A percentile compares a stretch with the other conserved stretches of the same genome.
These are phyloP conservation scores for Tremellales sp. DNA, from an alignment of 1,284 basidiomycete species.

Conservation along the genomic window DNA sequence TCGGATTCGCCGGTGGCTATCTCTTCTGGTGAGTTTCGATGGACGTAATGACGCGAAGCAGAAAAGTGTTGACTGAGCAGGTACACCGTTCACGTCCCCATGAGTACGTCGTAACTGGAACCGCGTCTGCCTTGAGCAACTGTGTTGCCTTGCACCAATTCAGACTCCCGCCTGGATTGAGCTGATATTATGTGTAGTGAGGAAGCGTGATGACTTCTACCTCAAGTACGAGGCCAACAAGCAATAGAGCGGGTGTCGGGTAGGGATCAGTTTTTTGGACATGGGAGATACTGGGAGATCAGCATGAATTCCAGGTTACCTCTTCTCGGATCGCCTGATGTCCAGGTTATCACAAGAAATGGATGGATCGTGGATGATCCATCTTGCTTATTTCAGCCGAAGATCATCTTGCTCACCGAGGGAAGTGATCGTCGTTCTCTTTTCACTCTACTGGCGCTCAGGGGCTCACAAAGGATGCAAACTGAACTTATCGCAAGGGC, in stretches of 20 bases:
- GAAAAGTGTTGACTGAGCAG: slow-evolving; percentile 47
- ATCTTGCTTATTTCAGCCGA: too few species aligned
- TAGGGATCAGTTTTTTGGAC: neutral
- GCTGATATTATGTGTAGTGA: slow-evolving; percentile 56
- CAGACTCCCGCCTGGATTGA: neutral
- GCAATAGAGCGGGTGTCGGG: neutral
- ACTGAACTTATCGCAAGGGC: too few species aligned
- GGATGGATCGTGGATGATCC: too few species aligned
- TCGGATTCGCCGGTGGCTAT: slow-evolving; percentile 67
- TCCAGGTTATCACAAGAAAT: too few species aligned
- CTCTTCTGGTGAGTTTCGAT: slow-evolving; percentile 67
- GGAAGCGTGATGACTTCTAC: slow-evolving; percentile 75
- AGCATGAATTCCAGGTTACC: neutral
- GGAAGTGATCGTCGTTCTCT: too few species aligned
- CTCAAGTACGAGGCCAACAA: slow-evolving; percentile 67
- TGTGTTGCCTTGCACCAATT: too few species aligned
- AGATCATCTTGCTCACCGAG: too few species aligned
- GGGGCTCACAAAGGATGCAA: too few species aligned
- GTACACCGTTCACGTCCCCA: slow-evolving; percentile 73
- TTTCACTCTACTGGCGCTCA: too few species aligned
- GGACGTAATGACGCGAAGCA: neutral
- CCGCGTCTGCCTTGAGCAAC: neutral
- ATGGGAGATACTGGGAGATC: neutral
- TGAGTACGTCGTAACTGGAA: slow-evolving; percentile 53
- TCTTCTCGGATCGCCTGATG: too few species aligned